Percentiles rank a stretch among this genome's conserved stretches.
These are phyloP conservation scores for Meira miltonrushii DNA, from an alignment of 1,284 basidiomycete genomes.

Conservation along the genomic window DNA sequence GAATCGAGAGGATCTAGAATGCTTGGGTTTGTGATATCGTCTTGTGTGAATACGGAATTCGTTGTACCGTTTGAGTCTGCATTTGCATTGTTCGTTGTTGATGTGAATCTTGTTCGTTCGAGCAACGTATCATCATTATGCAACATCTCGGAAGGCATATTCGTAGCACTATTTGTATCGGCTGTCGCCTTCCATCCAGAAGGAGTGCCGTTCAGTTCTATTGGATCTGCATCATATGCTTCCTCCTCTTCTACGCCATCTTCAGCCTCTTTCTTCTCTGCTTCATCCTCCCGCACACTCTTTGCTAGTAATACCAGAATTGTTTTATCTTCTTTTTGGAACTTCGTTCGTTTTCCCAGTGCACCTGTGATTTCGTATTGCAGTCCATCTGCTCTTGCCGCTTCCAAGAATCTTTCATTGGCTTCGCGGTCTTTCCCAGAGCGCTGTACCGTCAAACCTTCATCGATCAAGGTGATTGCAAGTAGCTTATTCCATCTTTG, in stretches of 20 bases:
- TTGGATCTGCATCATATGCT: constrained; percentile 24
- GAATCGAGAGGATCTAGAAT: constrained; percentile 44
- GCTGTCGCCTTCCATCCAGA: constrained; percentile 31
- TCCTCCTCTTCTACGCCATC: constrained; percentile 21
- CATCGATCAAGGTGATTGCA: constrained; percentile 70
- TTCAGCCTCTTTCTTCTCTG: constrained; percentile 8
- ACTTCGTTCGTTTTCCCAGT: constrained; percentile 88
- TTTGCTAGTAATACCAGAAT: constrained; percentile 92
- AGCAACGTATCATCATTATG: constrained; percentile 95
- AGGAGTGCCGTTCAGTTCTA: constrained; percentile 1
- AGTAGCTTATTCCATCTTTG: constrained; percentile 60
- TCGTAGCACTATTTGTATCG: constrained; percentile 34
- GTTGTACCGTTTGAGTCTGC: not conserved
- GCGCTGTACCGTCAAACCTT: constrained; percentile 72
- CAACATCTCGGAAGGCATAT: constrained; percentile 67
- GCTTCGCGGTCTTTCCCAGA: constrained; percentile 72
- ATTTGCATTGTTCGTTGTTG: constrained; percentile 23
- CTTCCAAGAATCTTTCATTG: constrained; percentile 71
- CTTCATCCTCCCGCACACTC: constrained; percentile 56
- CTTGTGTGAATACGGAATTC: constrained; percentile 57
- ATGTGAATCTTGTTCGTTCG: constrained; percentile 77
- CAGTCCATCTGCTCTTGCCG: constrained; percentile 71
- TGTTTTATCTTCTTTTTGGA: constrained; percentile 75
- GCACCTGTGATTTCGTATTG: constrained; percentile 90
- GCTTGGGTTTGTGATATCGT: constrained; percentile 79